Conservation (phyloP, 2,329 filamentous ascomycete genomes). For the Fusarium sp. region DNA sequence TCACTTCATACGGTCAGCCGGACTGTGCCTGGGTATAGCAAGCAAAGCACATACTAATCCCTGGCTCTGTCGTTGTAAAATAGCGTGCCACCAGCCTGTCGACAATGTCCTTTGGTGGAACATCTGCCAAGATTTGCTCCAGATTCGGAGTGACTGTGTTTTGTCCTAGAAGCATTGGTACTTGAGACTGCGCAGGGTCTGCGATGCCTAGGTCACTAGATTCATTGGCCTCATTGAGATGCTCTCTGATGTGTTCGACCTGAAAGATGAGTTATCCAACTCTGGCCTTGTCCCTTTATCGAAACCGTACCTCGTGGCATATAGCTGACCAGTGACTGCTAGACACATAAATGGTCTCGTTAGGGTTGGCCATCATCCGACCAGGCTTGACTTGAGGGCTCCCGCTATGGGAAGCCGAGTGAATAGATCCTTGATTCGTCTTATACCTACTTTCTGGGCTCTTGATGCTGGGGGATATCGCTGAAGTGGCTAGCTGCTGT, state of each 20-base stretch:
- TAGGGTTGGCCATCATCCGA: slow-evolving; percentile 21
- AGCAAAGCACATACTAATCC: slow-evolving; percentile 2
- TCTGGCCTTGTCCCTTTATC: rapidly evolving
- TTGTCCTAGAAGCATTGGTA: slow-evolving; percentile 22
- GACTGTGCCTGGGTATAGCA: rapidly evolving
- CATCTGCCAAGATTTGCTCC: slow-evolving; percentile 23
- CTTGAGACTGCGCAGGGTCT: slow-evolving; percentile 12
- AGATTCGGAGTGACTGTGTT: not conserved
- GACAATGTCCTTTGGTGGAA: slow-evolving; percentile 19
- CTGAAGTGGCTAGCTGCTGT: not conserved
- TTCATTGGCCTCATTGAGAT: slow-evolving; percentile 16
- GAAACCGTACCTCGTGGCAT: slow-evolving; percentile 13
- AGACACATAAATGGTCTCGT: slow-evolving; percentile 36
- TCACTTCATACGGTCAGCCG: slow-evolving; percentile 11
- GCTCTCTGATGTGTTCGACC: slow-evolving; percentile 25
- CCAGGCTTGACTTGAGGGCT: slow-evolving; percentile 23
- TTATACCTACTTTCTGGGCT: not conserved
- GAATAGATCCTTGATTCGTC: not conserved
- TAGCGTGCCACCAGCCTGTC: slow-evolving; percentile 34
- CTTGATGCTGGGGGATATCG: slow-evolving; percentile 3
- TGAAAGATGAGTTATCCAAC: not conserved
- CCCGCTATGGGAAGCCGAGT: not conserved
- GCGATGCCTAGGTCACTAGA: not conserved
- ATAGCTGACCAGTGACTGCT: slow-evolving; percentile 35
- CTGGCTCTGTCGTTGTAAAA: slow-evolving; percentile 28